phyloP scores from a whole-genome alignment of 352 stramenopile species.

The Phytopythium vexans region DNA sequence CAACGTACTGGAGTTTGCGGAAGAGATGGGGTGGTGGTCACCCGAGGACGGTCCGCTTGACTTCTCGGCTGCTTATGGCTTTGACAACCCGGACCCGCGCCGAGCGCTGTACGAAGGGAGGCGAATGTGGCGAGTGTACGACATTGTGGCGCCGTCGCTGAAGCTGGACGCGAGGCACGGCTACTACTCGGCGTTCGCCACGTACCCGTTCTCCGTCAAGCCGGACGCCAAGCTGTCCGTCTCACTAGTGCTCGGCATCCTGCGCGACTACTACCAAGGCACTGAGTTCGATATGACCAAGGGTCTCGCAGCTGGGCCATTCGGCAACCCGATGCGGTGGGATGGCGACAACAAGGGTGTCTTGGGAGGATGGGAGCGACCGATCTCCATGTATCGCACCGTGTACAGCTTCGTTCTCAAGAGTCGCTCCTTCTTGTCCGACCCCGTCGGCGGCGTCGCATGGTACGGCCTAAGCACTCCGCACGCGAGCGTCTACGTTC shows the following conservation, averaged over 20 bases:
- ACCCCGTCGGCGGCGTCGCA: constrained; percentile 43
- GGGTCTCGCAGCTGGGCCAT: constrained; percentile 83
- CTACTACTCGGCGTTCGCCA: constrained; percentile 60
- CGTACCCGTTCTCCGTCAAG: constrained; percentile 89
- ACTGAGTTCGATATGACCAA: constrained; percentile 88
- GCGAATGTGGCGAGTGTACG: constrained; percentile 88
- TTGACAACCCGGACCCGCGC: constrained; percentile 50
- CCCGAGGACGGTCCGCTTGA: constrained; percentile 43
- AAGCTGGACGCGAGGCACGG: constrained; percentile 62
- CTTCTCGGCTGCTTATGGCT: constrained; percentile 72
- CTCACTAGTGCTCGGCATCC: constrained; percentile 76
- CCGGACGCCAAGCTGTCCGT: constrained; percentile 55
- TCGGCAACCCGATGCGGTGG: constrained; percentile 86
- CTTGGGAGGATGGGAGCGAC: constrained; percentile 77
- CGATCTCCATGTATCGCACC: constrained; percentile 92
- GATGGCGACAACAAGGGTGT: constrained; percentile 46
- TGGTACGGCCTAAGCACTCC: constrained; percentile 69
- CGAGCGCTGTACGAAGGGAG: constrained; percentile 68
- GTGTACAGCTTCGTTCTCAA: constrained; percentile 81
- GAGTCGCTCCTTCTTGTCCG: constrained; percentile 20
- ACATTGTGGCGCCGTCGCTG: constrained; percentile 77
- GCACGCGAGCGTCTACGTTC: constrained; percentile 71
- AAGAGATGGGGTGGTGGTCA: constrained; percentile 84
- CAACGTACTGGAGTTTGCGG: constrained; percentile 85
- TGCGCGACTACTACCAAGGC: constrained; percentile 90